These are phyloP conservation scores for Boletellus sp. DNA, from an alignment of 768 basidiomycete species.

Conservation along the genomic window DNA sequence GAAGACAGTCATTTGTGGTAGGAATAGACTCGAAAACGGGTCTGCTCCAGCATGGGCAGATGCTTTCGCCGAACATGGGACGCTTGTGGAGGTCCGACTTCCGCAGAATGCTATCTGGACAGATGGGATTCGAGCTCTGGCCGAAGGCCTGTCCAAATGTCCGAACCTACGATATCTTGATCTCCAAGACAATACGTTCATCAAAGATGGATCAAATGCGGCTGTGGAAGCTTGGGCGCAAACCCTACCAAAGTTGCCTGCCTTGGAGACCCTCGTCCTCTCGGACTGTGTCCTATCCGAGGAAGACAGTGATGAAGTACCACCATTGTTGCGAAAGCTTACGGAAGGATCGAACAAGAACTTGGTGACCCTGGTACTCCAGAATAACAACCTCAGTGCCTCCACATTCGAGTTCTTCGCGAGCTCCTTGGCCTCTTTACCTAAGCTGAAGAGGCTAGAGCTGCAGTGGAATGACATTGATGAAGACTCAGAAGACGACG, in stretches of 20 bases:
- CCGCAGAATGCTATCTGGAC: conserved; percentile 98
- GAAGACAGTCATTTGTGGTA: conserved; percentile 82
- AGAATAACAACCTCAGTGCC: conserved; percentile 88
- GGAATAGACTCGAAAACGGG: conserved; percentile 94
- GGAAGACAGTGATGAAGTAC: conserved; percentile 73
- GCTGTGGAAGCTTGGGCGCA: conserved; percentile 59
- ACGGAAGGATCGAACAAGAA: conserved; percentile 67
- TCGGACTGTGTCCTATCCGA: conserved; percentile 85
- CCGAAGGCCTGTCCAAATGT: conserved; percentile 68
- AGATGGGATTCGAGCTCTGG: conserved; percentile 81
- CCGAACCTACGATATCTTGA: conserved; percentile 71
- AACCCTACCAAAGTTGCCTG: conserved; percentile 65
- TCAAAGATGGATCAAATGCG: conserved; percentile 54
- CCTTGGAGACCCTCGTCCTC: conserved; percentile 76
- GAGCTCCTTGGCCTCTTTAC: conserved; percentile 58
- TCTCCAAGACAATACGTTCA: conserved; percentile 89
- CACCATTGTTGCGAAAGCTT: conserved; percentile 58
- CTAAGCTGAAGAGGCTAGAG: conserved; percentile 64
- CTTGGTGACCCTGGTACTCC: conserved; percentile 73
- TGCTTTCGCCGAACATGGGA: conserved; percentile 82
- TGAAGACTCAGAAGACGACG: conserved; percentile 59
- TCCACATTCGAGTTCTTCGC: conserved; percentile 66
- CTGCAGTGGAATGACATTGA: conserved; percentile 89
- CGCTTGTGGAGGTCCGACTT: conserved; percentile 82
- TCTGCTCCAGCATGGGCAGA: conserved; percentile 80